Percentiles rank a stretch among this genome's conserved stretches.
These are phyloP conservation scores for Ogataea populi-albae DNA, from an alignment of 805 yeast species.

Conservation along the genomic window DNA sequence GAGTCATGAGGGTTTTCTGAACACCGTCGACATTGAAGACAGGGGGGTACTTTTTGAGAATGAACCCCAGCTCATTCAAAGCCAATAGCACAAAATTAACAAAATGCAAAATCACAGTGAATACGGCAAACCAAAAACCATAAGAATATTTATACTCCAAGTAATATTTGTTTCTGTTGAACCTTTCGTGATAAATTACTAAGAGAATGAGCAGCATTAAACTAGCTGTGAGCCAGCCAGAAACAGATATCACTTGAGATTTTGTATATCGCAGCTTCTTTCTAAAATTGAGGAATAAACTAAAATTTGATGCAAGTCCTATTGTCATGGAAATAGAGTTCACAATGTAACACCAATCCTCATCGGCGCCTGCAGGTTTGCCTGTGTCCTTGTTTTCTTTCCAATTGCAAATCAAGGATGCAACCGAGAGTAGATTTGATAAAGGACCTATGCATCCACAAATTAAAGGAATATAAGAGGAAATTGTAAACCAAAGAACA, in stretches of 20 bases:
- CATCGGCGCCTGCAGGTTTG: slow-evolving; percentile 32
- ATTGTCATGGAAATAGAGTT: slow-evolving; percentile 62
- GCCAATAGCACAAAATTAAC: slow-evolving; percentile 50
- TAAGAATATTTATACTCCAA: slow-evolving; percentile 38
- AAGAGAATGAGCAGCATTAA: slow-evolving; percentile 49
- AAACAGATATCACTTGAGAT: slow-evolving; percentile 60
- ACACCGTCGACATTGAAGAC: slow-evolving; percentile 61
- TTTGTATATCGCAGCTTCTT: slow-evolving; percentile 53
- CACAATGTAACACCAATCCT: slow-evolving; percentile 45
- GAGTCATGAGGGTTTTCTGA: slow-evolving; percentile 73
- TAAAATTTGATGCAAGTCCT: slow-evolving; percentile 66
- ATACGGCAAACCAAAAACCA: slow-evolving; percentile 78
- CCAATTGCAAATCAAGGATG: slow-evolving; percentile 74
- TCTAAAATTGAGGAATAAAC: slow-evolving; percentile 69
- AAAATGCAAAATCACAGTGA: slow-evolving; percentile 63
- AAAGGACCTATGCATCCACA: slow-evolving; percentile 80
- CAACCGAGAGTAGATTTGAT: slow-evolving; percentile 69
- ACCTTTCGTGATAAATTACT: slow-evolving; percentile 29
- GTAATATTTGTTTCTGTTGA: slow-evolving; percentile 18
- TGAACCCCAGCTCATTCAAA: slow-evolving; percentile 62
- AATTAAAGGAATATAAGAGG: slow-evolving; percentile 69
- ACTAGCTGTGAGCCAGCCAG: slow-evolving; percentile 63
- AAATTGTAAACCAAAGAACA: slow-evolving; percentile 57
- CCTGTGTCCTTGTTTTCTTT: slow-evolving; percentile 22
- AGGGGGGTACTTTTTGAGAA: slow-evolving; percentile 60